phyloP scores from a whole-genome alignment of 2,329 filamentous ascomycete genomes.

The Fusarium irregulare region DNA sequence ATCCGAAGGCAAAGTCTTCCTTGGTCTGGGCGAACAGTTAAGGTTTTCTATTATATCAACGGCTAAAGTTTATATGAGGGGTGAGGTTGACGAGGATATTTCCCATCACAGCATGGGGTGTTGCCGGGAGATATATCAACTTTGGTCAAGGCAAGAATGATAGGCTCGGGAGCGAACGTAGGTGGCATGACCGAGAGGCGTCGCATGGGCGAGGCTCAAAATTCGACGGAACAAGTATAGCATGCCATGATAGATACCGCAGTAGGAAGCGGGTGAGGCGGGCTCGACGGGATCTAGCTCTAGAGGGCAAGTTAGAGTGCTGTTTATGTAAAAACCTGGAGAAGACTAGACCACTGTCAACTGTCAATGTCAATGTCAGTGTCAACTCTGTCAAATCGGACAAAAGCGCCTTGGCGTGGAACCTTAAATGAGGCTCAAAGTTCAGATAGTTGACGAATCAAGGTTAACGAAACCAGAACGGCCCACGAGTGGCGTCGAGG shows the following conservation, averaged over 20 bases:
- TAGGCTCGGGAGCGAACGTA: slow-evolving; percentile 12
- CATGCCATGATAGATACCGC: slow-evolving; percentile 1
- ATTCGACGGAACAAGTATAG: slow-evolving; percentile 39
- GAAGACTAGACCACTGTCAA: slow-evolving; percentile 20
- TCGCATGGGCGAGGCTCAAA: slow-evolving; percentile 14
- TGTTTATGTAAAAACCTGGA: slow-evolving; percentile 28
- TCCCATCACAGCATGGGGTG: slow-evolving; percentile 8
- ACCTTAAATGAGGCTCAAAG: slow-evolving; percentile 36
- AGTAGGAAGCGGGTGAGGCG: slow-evolving; percentile 18
- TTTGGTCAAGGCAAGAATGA: not conserved
- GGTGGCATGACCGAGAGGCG: slow-evolving; percentile 8
- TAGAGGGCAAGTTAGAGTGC: slow-evolving; percentile 16
- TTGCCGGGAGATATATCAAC: not conserved
- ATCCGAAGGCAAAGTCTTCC: not conserved
- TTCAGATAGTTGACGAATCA: slow-evolving; percentile 32
- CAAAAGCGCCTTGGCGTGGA: slow-evolving; percentile 30
- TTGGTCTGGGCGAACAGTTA: slow-evolving; percentile 13
- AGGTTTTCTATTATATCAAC: slow-evolving; percentile 31
- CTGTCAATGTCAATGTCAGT: not conserved
- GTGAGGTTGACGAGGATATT: slow-evolving; percentile 3
- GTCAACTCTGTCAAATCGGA: slow-evolving; percentile 18
- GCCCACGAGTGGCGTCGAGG: slow-evolving; percentile 30
- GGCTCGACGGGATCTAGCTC: slow-evolving; percentile 36
- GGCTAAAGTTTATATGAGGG: slow-evolving; percentile 32
- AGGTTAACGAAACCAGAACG: slow-evolving; percentile 31